A percentile compares a stretch with the other conserved stretches of the same genome.
Evolutionary conservation across 306 rosid species (phyloP).

Genomic region (Acmispon strigosus): DNA sequence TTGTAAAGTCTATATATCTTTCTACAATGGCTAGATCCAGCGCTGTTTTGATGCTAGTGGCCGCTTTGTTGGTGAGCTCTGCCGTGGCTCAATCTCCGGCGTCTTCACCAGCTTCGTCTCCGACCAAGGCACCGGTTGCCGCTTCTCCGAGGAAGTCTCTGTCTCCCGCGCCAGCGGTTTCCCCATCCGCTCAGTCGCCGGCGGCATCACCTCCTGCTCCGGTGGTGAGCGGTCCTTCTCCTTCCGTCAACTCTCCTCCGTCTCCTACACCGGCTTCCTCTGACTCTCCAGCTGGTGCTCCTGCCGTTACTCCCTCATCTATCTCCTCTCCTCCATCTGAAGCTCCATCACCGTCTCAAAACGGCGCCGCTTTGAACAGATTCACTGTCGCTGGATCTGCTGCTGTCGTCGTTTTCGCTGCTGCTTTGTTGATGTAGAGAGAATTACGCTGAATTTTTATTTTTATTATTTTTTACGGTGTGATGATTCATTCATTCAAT

Average conservation of each 20-base stretch:
- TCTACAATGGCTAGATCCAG: too few relatives aligned
- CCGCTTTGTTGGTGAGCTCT: too few relatives aligned
- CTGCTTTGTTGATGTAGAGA: constrained; percentile 22
- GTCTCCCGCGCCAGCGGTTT: too few relatives aligned
- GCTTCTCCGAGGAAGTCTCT: too few relatives aligned
- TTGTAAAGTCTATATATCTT: too few relatives aligned
- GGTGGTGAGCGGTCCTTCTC: constrained; percentile 13
- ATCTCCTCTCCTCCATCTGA: constrained; percentile 20
- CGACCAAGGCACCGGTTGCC: too few relatives aligned
- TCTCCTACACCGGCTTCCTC: constrained; percentile 23
- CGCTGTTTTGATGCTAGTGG: too few relatives aligned
- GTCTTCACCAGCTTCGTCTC: too few relatives aligned
- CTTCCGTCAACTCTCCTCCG: constrained; percentile 39
- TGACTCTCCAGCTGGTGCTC: constrained; percentile 5
- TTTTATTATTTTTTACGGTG: not conserved
- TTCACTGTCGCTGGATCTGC: constrained; percentile 25
- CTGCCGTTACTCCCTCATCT: constrained; percentile 25
- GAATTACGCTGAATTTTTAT: not conserved
- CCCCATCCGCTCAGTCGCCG: too few relatives aligned
- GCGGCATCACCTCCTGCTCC: constrained; percentile 14
- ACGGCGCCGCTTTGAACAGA: constrained; percentile 27
- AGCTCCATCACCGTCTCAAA: constrained; percentile 4
- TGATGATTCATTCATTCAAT: constrained; percentile 18
- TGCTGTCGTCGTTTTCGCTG: constrained; percentile 2
- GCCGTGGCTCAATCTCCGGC: too few relatives aligned